Conservation (phyloP, 306 rosid species). For the Arachis stenosperma region DNA sequence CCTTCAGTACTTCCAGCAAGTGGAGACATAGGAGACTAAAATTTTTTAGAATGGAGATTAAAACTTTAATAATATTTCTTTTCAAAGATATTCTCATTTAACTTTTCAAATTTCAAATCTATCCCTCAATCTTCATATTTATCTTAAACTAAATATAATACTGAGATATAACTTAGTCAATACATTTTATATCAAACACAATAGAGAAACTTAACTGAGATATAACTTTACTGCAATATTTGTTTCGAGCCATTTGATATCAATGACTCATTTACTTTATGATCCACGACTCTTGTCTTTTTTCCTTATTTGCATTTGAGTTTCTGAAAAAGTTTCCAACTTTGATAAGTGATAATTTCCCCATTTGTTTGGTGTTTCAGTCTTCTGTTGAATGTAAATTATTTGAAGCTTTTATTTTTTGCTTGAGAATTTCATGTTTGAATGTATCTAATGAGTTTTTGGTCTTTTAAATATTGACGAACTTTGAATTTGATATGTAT, state of each 20-base stretch:
- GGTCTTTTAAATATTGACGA: not conserved
- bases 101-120: too few species aligned
- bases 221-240: slow-evolving; percentile 55
- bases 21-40: too few species aligned
- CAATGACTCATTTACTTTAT: slow-evolving; percentile 75
- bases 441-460: slow-evolving; percentile 19
- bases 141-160: too few species aligned
- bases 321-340: slow-evolving; percentile 26
- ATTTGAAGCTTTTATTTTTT: not conserved
- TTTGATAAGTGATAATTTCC: not conserved
- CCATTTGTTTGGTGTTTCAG: slow-evolving; percentile 11
- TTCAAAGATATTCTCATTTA: too few species aligned
- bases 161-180: too few species aligned
- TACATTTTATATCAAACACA: too few species aligned
- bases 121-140: too few species aligned
- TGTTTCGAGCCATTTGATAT: slow-evolving; percentile 75
- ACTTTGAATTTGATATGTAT: not conserved
- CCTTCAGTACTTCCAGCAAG: too few species aligned
- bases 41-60: too few species aligned
- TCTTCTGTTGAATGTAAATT: slow-evolving; percentile 2
- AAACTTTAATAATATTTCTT: too few species aligned
- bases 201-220: too few species aligned
- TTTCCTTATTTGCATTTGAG: slow-evolving; percentile 15
- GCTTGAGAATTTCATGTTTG: not conserved
- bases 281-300: not conserved